These are phyloP conservation scores for Aspergillus amoenus DNA, from an alignment of 2,329 filamentous ascomycete species.

Conservation along the genomic window DNA sequence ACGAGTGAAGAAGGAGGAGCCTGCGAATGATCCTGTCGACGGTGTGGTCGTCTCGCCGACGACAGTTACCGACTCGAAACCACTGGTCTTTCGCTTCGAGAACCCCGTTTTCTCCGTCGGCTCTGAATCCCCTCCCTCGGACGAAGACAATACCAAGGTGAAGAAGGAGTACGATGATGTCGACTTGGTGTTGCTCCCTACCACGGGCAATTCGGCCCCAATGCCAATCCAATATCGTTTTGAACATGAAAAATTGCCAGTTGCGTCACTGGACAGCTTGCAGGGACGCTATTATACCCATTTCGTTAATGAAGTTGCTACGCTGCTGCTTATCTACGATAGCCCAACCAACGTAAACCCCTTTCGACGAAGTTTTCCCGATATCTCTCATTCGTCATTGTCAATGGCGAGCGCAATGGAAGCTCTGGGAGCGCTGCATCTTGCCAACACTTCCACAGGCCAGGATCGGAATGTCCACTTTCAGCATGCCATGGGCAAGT, in stretches of 20 bases:
- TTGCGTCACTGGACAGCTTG: slow-evolving; percentile 22
- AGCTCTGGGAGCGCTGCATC: slow-evolving; percentile 41
- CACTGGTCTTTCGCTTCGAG: slow-evolving; percentile 27
- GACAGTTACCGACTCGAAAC: slow-evolving; percentile 17
- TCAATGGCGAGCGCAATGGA: slow-evolving; percentile 41
- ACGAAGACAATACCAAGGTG: neutral
- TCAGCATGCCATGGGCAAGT: slow-evolving; percentile 40
- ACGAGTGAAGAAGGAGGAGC: slow-evolving; percentile 15
- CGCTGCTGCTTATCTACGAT: slow-evolving; percentile 37
- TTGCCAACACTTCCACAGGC: slow-evolving; percentile 38
- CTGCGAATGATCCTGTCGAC: slow-evolving; percentile 15
- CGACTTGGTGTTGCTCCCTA: neutral
- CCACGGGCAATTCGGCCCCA: neutral
- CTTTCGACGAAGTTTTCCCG: slow-evolving; percentile 34
- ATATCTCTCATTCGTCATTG: slow-evolving; percentile 32
- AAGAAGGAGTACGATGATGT: slow-evolving; percentile 8
- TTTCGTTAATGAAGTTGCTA: slow-evolving; percentile 35
- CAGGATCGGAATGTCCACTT: slow-evolving; percentile 35
- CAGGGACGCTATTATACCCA: slow-evolving; percentile 38
- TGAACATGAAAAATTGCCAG: slow-evolving; percentile 17
- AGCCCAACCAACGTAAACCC: slow-evolving; percentile 38
- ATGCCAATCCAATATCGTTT: slow-evolving; percentile 7
- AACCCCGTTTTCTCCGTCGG: slow-evolving; percentile 20
- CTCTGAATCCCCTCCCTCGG: slow-evolving; percentile 15
- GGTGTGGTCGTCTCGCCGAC: slow-evolving; percentile 28